phyloP scores from a whole-genome alignment of 2,329 filamentous ascomycete species.

The Fusarium irregulare region DNA sequence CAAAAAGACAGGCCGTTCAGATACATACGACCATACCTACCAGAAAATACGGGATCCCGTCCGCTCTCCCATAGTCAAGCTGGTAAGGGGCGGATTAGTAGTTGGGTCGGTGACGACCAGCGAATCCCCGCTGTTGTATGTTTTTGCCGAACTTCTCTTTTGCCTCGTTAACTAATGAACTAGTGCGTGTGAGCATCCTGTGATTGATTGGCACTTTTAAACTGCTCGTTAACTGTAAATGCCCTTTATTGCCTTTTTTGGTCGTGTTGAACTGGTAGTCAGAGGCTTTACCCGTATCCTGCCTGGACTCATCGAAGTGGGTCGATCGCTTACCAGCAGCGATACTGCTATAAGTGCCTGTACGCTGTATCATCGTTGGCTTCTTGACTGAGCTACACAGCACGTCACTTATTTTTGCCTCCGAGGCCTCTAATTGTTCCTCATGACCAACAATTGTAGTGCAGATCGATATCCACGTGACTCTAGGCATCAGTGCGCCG shows the following conservation, averaged over 20 bases:
- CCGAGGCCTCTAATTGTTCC: background rate
- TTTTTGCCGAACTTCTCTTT: too few species aligned
- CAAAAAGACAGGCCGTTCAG: accelerated
- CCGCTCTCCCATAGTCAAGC: background rate
- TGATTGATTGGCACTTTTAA: background rate
- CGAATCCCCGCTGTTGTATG: background rate
- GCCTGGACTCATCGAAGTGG: background rate
- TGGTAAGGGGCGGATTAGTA: background rate
- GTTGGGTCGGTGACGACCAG: background rate
- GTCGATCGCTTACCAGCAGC: background rate
- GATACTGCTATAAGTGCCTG: background rate
- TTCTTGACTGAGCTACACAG: background rate
- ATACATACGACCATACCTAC: background rate
- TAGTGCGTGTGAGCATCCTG: background rate
- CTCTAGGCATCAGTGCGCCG: background rate
- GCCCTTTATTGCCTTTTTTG: background rate
- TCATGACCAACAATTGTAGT: background rate
- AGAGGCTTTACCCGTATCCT: background rate
- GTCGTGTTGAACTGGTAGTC: background rate
- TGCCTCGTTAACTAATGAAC: background rate
- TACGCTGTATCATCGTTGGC: background rate
- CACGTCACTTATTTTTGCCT: background rate
- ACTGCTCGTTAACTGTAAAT: background rate
- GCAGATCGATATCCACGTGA: background rate
- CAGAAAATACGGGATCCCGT: background rate